These are phyloP conservation scores for Mallotus nudiflorus DNA, from an alignment of 345 rosid species.

Conservation along the genomic window DNA sequence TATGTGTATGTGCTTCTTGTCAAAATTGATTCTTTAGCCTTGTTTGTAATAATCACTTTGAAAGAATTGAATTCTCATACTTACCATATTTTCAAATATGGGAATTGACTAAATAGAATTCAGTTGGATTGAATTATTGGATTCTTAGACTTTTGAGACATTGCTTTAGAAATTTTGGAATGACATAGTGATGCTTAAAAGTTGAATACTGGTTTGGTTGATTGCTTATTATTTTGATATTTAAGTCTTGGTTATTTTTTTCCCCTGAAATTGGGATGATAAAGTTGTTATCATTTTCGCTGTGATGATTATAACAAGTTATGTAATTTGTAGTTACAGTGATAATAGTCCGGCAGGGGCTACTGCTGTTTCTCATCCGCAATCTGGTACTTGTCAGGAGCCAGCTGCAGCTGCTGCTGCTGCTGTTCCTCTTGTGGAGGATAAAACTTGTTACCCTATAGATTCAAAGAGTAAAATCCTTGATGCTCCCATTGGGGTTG, in stretches of 20 bases:
- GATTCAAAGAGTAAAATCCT: slow-evolving; percentile 29
- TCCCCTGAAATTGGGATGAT: not conserved
- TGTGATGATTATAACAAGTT: slow-evolving; percentile 7
- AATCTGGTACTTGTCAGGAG: slow-evolving; percentile 35
- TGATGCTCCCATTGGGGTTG: slow-evolving; percentile 32
- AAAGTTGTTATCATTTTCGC: not conserved
- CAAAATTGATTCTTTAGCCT: too few species aligned
- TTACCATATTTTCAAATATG: too few species aligned
- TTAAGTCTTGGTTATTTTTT: not conserved
- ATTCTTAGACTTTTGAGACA: not conserved
- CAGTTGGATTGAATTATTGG: not conserved
- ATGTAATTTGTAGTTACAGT: slow-evolving; percentile 29
- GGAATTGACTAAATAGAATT: too few species aligned
- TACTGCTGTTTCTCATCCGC: slow-evolving; percentile 20
- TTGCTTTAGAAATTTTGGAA: not conserved
- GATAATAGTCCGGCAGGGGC: slow-evolving; percentile 27
- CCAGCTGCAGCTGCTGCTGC: slow-evolving; percentile 17
- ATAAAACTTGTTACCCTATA: slow-evolving; percentile 19
- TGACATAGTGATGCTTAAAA: not conserved
- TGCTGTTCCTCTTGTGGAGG: slow-evolving; percentile 34
- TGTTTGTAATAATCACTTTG: too few species aligned
- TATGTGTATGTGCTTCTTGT: slow-evolving; percentile 5
- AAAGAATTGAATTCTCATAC: too few species aligned
- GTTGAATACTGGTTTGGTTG: not conserved
- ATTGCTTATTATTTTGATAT: not conserved